Percentiles rank a stretch among this genome's conserved stretches.
These are phyloP conservation scores for Botryotinia narcissicola DNA, from an alignment of 2,329 filamentous ascomycete genomes.

Conservation along the genomic window DNA sequence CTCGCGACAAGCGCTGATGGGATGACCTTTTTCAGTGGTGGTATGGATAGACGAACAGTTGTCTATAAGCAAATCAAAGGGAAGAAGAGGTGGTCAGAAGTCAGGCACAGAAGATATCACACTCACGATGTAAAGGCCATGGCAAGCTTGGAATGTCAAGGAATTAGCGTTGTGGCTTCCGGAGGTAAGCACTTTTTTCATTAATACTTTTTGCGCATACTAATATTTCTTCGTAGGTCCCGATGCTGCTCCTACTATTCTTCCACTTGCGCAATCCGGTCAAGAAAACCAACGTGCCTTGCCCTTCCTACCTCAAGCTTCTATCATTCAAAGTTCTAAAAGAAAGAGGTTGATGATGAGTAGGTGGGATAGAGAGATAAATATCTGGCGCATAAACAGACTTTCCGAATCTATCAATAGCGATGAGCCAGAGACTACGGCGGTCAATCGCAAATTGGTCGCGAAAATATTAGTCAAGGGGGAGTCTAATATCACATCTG, in stretches of 20 bases:
- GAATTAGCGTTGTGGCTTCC: constrained; percentile 83
- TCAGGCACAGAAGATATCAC: constrained; percentile 84
- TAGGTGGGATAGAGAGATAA: constrained; percentile 89
- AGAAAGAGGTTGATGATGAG: constrained; percentile 74
- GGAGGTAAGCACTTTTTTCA: constrained; percentile 61
- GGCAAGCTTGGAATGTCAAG: constrained; percentile 80
- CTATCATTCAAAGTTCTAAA: constrained; percentile 70
- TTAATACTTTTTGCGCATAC: constrained; percentile 19
- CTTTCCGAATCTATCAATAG: constrained; percentile 21
- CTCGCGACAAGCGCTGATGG: constrained; percentile 81
- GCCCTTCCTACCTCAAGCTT: constrained; percentile 77
- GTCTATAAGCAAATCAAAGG: constrained; percentile 70
- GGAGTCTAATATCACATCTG: constrained; percentile 80
- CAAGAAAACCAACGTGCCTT: constrained; percentile 79
- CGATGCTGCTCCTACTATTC: constrained; percentile 77
- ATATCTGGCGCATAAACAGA: constrained; percentile 67
- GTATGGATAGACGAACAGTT: constrained; percentile 85
- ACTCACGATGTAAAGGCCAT: constrained; percentile 94
- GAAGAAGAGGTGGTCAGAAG: constrained; percentile 73
- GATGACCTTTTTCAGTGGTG: constrained; percentile 78
- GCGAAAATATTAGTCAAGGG: constrained; percentile 68
- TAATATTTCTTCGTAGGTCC: constrained; percentile 58
- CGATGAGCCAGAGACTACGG: constrained; percentile 44
- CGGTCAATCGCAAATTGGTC: constrained; percentile 60
- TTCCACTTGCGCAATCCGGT: constrained; percentile 74